A percentile compares a stretch with the other conserved stretches of the same genome.
Evolutionary conservation across 768 basidiomycete species (phyloP).

Genomic region (Leccinum arenicola): DNA sequence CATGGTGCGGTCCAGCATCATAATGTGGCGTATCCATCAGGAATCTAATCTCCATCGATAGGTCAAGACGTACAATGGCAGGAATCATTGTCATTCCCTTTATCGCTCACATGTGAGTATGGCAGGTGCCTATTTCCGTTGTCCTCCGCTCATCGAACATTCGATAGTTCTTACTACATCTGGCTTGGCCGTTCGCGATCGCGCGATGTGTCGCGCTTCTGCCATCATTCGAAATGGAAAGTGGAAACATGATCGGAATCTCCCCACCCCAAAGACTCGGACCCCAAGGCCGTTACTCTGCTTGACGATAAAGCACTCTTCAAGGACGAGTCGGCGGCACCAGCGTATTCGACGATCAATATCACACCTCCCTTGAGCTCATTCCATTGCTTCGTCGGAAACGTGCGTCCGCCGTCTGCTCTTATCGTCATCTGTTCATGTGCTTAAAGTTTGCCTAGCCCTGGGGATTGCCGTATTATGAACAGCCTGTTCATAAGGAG

Average conservation of each 20-base stretch:
- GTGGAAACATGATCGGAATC: conserved; percentile 59
- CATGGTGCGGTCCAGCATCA: conserved; percentile 43
- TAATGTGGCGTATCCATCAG: no score
- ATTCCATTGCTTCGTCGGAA: conserved; percentile 59
- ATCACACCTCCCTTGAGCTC: conserved; percentile 55
- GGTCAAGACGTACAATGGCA: conserved; percentile 51
- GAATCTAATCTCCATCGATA: conserved; percentile 14
- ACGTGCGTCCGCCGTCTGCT: conserved; percentile 30
- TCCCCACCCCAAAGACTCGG: conserved; percentile 32
- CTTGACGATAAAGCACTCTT: conserved; percentile 39
- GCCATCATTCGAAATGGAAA: conserved; percentile 60
- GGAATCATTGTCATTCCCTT: conserved; percentile 69
- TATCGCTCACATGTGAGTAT: conserved; percentile 57
- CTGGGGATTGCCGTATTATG: conserved; percentile 71
- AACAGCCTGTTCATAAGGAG: conserved; percentile 65
- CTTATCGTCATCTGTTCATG: background rate
- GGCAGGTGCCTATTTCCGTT: background rate
- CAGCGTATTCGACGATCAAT: conserved; percentile 39
- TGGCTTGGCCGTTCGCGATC: conserved; percentile 49
- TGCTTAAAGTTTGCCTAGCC: conserved; percentile 32
- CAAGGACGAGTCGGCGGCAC: conserved; percentile 13
- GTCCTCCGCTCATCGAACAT: background rate
- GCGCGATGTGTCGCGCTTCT: conserved; percentile 53
- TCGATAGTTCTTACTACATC: conserved; percentile 61
- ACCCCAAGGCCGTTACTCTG: conserved; percentile 35